Base-by-base conservation (phyloP, 805 yeast species). In the Candida arabinofermentans region DNA sequence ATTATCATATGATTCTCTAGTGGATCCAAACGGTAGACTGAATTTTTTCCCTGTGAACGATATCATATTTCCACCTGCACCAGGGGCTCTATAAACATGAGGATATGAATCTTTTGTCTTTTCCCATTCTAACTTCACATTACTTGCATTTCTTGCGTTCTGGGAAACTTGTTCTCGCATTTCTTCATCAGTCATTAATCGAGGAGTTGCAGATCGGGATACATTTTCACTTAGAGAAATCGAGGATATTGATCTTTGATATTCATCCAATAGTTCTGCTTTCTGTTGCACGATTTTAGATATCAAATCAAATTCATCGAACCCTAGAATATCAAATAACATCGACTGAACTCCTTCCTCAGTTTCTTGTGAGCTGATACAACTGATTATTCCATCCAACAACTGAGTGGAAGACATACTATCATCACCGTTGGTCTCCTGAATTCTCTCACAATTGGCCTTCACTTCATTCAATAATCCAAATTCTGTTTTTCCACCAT, bases 31-130 rank as follows among this genome's bases (percentile, higher is more conserved):
- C 0, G 99, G 99, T 10, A 93, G 69, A 1, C 83, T 69, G 53
- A 80, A 86, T 55, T 83, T 84, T 46, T 83, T 84, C 1, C 97
- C 97, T 6, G 87, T 77, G 34, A 87, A 75, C 0, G 90, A 80
- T n/a, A 87, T 59, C 24, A 81, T 79, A 34, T 77, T 79, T 6
- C 85, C 81, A 0, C 82, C 79, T 33, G 79, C 87, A 38, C 75
- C 77, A 34, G 81, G 68, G 34, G 82, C 69, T 48, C 85, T 78
- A 61, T 73, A 93, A 2, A 93, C 97, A 64, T 95, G 96, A 0
- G 97, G 96, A 54, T 88, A 91, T 40, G 74, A 67, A 16, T 73
- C 73, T 29, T 66, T 69, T 4, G 68, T 58, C 12, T 61, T 54
- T 27, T 70, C 74, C 1, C 79, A 75, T 12, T 69, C 69, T 14